phyloP scores from a whole-genome alignment of 2,329 filamentous ascomycete species.

The Microdochium paspali region DNA sequence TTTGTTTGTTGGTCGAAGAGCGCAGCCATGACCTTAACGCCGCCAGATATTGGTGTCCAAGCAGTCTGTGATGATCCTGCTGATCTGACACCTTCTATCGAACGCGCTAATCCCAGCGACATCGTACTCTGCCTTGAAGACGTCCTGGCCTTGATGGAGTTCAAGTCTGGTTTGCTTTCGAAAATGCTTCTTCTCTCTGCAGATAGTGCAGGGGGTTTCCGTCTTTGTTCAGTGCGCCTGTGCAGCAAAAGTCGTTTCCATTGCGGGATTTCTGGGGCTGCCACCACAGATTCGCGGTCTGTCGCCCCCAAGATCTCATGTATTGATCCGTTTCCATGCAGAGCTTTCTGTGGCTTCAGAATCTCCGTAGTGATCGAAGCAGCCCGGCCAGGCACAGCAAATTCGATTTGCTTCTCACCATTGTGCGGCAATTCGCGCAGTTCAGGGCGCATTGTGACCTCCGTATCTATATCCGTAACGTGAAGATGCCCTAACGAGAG shows the following conservation, averaged over 20 bases:
- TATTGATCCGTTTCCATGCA: too few relatives aligned
- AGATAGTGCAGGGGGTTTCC: slow-evolving; percentile 5
- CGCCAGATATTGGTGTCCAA: slow-evolving; percentile 17
- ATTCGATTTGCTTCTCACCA: too few relatives aligned
- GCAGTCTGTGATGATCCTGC: slow-evolving; percentile 9
- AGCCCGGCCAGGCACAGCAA: too few relatives aligned
- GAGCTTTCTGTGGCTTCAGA: too few relatives aligned
- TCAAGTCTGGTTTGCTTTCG: slow-evolving; percentile 5
- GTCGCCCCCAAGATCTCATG: background rate
- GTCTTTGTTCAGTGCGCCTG: slow-evolving; percentile 4
- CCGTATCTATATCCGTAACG: too few relatives aligned
- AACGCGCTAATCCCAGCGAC: slow-evolving; percentile 3
- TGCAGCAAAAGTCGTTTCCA: slow-evolving; percentile 8
- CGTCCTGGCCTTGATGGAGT: background rate
- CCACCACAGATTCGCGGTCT: background rate
- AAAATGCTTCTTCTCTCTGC: slow-evolving; percentile 7
- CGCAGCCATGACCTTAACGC: slow-evolving; percentile 41
- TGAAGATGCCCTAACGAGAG: too few relatives aligned
- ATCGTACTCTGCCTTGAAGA: slow-evolving; percentile 2
- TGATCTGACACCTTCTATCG: slow-evolving; percentile 1
- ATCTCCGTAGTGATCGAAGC: too few relatives aligned
- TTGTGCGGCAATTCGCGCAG: too few relatives aligned
- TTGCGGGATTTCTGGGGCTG: slow-evolving; percentile 6
- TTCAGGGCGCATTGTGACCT: too few relatives aligned
- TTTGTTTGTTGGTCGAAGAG: slow-evolving; percentile 33